phyloP scores from a whole-genome alignment of 164 flowering plant species.

The Malania oleifera region DNA sequence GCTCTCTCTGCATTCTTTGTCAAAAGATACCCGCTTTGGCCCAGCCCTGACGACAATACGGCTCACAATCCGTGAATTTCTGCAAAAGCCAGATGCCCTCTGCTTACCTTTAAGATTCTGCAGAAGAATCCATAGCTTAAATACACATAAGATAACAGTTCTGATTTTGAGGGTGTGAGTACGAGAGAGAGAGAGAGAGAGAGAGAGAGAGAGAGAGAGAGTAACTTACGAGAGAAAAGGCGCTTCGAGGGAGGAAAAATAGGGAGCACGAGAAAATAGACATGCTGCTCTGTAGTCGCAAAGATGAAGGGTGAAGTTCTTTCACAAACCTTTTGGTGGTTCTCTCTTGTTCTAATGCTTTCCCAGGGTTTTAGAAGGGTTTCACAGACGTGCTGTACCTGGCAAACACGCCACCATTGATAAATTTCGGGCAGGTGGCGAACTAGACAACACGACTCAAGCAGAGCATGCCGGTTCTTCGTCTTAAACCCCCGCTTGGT shows the following conservation, averaged over 20 bases:
- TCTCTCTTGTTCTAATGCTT: no score
- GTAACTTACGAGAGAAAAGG: background rate
- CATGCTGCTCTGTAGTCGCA: background rate
- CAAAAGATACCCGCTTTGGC: conserved; percentile 66
- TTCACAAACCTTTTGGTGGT: no score
- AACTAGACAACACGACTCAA: no score
- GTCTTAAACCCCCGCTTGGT: no score
- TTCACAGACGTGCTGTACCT: no score
- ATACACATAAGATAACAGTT: background rate
- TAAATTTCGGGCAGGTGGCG: no score
- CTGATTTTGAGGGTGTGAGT: background rate
- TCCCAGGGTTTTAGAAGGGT: no score
- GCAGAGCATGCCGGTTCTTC: no score
- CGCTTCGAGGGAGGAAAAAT: no score
- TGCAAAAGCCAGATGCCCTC: conserved; percentile 14
- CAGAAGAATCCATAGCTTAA: background rate
- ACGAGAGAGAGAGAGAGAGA: conserved; percentile 1
- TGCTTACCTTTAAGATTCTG: conserved; percentile 16
- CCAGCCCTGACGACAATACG: conserved; percentile 56
- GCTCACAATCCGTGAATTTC: conserved; percentile 10
- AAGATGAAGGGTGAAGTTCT: background rate
- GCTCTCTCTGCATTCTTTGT: conserved; percentile 54
- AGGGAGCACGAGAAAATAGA: background rate
- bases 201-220: background rate
- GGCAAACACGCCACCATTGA: no score